phyloP scores from a whole-genome alignment of 2,329 filamentous ascomycete genomes.

The Chaetomiaceae sp. region DNA sequence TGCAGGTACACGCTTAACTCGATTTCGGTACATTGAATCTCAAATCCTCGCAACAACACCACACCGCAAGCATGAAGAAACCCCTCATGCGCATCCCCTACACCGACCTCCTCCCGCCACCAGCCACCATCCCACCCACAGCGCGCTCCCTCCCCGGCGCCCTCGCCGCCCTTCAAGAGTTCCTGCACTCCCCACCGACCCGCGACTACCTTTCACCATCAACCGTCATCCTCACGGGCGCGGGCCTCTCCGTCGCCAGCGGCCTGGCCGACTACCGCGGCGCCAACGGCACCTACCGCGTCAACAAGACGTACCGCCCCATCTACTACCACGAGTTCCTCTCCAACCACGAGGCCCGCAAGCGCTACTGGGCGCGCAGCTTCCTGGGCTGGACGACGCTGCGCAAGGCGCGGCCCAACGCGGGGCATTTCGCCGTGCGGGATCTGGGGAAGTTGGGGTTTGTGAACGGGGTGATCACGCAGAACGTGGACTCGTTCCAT shows the following conservation, averaged over 20 bases:
- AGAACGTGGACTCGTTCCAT: constrained; percentile 98
- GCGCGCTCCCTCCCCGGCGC: constrained; percentile 69
- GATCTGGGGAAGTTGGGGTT: constrained; percentile 68
- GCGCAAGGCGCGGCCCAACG: constrained; percentile 73
- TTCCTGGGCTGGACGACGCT: constrained; percentile 90
- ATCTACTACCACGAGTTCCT: constrained; percentile 93
- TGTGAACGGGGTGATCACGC: constrained; percentile 76
- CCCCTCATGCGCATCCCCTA: constrained; percentile 86
- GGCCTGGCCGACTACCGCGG: constrained; percentile 92
- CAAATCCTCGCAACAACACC: constrained; percentile 23
- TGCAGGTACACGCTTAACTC: background rate
- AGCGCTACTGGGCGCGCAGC: constrained; percentile 92
- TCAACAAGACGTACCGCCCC: constrained; percentile 85
- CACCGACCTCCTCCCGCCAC: constrained; percentile 73
- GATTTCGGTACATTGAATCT: background rate
- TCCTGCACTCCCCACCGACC: constrained; percentile 62
- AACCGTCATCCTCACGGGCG: constrained; percentile 63
- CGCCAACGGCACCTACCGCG: constrained; percentile 81
- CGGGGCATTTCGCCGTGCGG: constrained; percentile 71
- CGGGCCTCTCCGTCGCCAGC: constrained; percentile 88
- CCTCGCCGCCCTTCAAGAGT: constrained; percentile 69
- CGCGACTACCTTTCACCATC: constrained; percentile 41
- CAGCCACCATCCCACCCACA: constrained; percentile 67
- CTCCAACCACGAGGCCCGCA: constrained; percentile 73
- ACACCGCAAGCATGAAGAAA: constrained; percentile 9